phyloP scores from a whole-genome alignment of 1,139 yeast species.

The Scheffersomyces cryptocercus region DNA sequence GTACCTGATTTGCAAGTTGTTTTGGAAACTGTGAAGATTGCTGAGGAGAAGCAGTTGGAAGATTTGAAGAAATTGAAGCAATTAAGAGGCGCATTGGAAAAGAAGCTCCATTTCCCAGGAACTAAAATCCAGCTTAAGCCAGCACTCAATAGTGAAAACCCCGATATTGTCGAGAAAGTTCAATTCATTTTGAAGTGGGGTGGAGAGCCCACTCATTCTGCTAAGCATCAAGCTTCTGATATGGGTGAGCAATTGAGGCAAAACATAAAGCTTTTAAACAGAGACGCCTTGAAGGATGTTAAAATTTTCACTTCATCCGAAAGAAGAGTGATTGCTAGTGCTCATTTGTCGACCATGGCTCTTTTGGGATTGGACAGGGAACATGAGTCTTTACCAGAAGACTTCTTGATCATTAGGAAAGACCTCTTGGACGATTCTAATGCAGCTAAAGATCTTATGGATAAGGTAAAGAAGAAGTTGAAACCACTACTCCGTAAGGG shows the following conservation, averaged over 20 bases:
- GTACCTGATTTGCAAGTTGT: conserved; percentile 85
- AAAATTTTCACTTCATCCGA: conserved; percentile 91
- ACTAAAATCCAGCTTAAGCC: conserved; percentile 97
- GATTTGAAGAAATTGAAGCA: conserved; percentile 76
- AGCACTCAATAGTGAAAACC: conserved; percentile 59
- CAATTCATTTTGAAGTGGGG: conserved; percentile 98
- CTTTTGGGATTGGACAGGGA: conserved; percentile 65
- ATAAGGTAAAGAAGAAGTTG: conserved; percentile 92
- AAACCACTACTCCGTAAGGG: conserved; percentile 95
- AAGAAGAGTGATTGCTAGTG: conserved; percentile 90
- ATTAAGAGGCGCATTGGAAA: conserved; percentile 79
- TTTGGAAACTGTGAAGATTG: conserved; percentile 78
- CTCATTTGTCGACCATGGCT: conserved; percentile 83
- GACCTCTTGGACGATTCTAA: conserved; percentile 94
- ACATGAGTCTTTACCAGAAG: conserved; percentile 65
- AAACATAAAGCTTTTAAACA: conserved; percentile 82
- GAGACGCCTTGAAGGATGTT: conserved; percentile 80
- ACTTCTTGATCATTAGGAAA: conserved; percentile 79
- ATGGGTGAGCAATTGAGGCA: conserved; percentile 95
- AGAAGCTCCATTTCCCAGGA: conserved; percentile 89
- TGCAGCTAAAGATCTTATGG: conserved; percentile 98
- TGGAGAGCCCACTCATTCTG: conserved; percentile 99
- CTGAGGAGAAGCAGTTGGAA: conserved; percentile 76
- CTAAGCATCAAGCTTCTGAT: conserved; percentile 90
- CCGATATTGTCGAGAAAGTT: conserved; percentile 82